A percentile compares a stretch with the other conserved stretches of the same genome.
phyloP scores from a whole-genome alignment of 768 basidiomycete genomes.

The Lyophyllum atratum region DNA sequence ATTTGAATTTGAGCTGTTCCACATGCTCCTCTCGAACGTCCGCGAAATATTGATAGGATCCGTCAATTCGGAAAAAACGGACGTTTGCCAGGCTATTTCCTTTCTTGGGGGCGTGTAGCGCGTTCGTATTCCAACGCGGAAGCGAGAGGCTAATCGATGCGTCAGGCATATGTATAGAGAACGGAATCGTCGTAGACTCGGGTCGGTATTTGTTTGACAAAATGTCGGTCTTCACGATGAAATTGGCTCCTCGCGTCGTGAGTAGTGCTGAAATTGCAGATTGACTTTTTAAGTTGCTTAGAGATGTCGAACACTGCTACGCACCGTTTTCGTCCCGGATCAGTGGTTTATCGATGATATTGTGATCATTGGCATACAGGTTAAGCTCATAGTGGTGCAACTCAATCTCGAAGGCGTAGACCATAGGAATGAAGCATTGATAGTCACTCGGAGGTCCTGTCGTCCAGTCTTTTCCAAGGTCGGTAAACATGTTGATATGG shows the following conservation, averaged over 20 bases:
- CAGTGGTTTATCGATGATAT: conserved; percentile 90
- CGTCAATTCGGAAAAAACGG: conserved; percentile 56
- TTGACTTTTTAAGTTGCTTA: background rate
- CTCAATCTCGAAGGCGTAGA: conserved; percentile 71
- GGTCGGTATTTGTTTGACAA: conserved; percentile 76
- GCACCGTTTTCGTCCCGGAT: conserved; percentile 83
- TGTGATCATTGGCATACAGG: conserved; percentile 91
- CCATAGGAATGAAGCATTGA: conserved; percentile 80
- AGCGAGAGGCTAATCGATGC: conserved; percentile 61
- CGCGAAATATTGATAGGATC: conserved; percentile 75
- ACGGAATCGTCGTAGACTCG: conserved; percentile 64
- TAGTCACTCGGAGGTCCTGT: conserved; percentile 81
- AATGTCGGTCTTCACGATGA: conserved; percentile 56
- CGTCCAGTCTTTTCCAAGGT: conserved; percentile 91
- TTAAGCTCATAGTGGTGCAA: conserved; percentile 78
- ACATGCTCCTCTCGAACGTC: conserved; percentile 68
- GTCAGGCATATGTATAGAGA: conserved; percentile 61
- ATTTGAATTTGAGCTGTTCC: conserved; percentile 72
- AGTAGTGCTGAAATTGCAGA: conserved; percentile 62
- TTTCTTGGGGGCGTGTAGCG: conserved; percentile 61
- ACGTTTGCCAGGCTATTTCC: conserved; percentile 66
- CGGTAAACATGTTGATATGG: conserved; percentile 92
- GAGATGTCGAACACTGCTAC: conserved; percentile 7
- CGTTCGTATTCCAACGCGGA: conserved; percentile 89
- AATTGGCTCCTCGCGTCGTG: conserved; percentile 56